Percentiles rank a stretch among this genome's conserved stretches.
Conservation (phyloP, 2,329 filamentous ascomycete species). For the Calonectria ilicicola region DNA sequence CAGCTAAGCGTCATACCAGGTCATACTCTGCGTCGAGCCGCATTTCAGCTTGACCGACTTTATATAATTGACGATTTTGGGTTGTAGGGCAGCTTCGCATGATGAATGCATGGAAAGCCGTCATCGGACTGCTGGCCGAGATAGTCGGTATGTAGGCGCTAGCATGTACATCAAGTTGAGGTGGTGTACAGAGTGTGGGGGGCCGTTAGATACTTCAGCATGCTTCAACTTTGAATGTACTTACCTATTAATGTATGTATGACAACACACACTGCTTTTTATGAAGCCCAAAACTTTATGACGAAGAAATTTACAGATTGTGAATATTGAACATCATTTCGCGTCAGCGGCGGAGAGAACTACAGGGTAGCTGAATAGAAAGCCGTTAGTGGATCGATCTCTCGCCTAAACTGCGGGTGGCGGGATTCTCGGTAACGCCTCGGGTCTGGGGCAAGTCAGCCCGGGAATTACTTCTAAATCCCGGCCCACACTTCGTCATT, state of each 20-base stretch:
- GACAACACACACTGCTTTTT: too few species aligned
- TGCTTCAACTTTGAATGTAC: neutral
- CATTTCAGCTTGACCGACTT: constrained; percentile 6
- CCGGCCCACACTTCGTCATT: constrained; percentile 42
- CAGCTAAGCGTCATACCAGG: neutral
- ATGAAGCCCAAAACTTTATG: neutral
- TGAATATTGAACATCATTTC: neutral
- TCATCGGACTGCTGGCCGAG: neutral
- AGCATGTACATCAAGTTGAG: neutral
- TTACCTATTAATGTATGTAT: neutral
- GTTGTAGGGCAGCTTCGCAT: neutral
- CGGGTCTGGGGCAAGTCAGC: constrained; percentile 29
- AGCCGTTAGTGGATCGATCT: constrained; percentile 33
- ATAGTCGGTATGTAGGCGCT: neutral
- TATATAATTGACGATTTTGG: neutral
- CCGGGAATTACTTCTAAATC: constrained; percentile 42
- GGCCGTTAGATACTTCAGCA: neutral
- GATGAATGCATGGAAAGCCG: neutral
- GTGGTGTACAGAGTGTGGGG: neutral
- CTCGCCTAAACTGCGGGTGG: constrained; percentile 40
- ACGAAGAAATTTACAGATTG: neutral
- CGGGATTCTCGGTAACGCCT: constrained; percentile 34
- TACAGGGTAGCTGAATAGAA: constrained; percentile 32
- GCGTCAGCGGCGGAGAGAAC: too few species aligned
- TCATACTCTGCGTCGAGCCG: neutral